These are phyloP conservation scores for Orbilia blumenaviensis DNA, from an alignment of 2,329 filamentous ascomycete species.

Conservation along the genomic window DNA sequence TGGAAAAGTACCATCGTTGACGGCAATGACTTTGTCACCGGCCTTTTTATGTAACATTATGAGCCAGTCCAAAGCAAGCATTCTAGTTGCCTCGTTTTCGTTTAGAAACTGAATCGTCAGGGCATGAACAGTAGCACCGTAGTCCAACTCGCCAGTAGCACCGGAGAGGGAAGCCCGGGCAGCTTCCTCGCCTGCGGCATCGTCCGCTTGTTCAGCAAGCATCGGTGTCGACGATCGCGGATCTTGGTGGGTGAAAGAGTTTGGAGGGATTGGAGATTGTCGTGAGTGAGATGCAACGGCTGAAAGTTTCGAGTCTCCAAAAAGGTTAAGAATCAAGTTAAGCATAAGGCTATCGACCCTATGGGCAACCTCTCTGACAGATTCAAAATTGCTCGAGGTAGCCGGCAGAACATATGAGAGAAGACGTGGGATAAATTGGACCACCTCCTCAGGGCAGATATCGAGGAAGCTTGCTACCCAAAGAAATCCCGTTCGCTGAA, in stretches of 20 bases:
- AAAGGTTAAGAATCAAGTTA: conserved; percentile 78
- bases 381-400: conserved; percentile 89
- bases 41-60: conserved; percentile 98
- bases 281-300: background rate
- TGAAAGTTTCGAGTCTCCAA: conserved; percentile 25
- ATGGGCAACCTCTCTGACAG: conserved; percentile 85
- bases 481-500: conserved; percentile 85
- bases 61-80: conserved; percentile 92
- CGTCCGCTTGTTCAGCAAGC: conserved; percentile 41
- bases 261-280: conserved; percentile 33
- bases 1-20: conserved; percentile 96
- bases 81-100: conserved; percentile 93
- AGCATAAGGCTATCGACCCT: conserved; percentile 90
- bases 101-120: conserved; percentile 93
- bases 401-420: conserved; percentile 90
- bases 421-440: conserved; percentile 92
- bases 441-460: conserved; percentile 94
- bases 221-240: conserved; percentile 48
- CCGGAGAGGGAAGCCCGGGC: conserved; percentile 60
- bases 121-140: conserved; percentile 91
- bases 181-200: conserved; percentile 28
- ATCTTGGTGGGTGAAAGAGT: conserved; percentile 3
- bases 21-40: conserved; percentile 83
- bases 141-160: conserved; percentile 76
- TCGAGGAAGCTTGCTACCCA: conserved; percentile 98